Conservation (phyloP, 257 asterid genomes). For the Penstemon davidsonii region DNA sequence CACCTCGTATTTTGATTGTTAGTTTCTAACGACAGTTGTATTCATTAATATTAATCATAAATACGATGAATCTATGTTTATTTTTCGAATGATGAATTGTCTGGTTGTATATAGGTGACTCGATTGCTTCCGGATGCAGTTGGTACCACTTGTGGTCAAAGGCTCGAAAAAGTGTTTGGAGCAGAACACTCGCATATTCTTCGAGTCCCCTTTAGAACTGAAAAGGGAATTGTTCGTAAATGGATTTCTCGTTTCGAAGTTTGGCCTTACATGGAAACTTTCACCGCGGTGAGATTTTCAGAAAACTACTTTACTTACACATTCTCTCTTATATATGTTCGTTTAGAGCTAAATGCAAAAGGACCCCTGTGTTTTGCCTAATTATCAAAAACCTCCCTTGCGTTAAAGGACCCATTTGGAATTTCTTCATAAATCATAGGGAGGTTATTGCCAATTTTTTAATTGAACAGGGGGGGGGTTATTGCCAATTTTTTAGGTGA, state of each 20-base stretch:
- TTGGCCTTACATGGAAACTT: conserved; percentile 98
- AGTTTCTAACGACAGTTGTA: conserved; percentile 18
- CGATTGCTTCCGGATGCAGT: conserved; percentile 95
- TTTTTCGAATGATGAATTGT: not conserved
- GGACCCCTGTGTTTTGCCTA: too few species aligned
- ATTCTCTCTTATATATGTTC: not conserved
- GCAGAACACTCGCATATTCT: conserved; percentile 90
- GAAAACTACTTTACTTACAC: not conserved
- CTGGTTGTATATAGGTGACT: conserved; percentile 59
- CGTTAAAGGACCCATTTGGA: too few species aligned
- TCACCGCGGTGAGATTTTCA: conserved; percentile 62
- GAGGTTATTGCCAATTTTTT: too few species aligned
- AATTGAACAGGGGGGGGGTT: too few species aligned
- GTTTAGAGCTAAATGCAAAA: too few species aligned
- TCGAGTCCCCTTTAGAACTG: conserved; percentile 91
- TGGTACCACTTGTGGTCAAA: conserved; percentile 94
- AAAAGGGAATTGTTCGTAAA: conserved; percentile 80
- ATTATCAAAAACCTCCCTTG: too few species aligned
- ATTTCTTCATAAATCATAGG: too few species aligned
- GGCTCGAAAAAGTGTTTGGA: conserved; percentile 86
- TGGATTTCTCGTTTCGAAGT: conserved; percentile 99
- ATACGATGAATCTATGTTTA: not conserved
- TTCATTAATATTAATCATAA: not conserved
- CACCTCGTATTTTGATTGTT: conserved; percentile 86
- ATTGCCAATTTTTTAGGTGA: too few species aligned